These are phyloP conservation scores for Xerocomus nothofagi DNA, from an alignment of 1,284 basidiomycete genomes.

Conservation along the genomic window DNA sequence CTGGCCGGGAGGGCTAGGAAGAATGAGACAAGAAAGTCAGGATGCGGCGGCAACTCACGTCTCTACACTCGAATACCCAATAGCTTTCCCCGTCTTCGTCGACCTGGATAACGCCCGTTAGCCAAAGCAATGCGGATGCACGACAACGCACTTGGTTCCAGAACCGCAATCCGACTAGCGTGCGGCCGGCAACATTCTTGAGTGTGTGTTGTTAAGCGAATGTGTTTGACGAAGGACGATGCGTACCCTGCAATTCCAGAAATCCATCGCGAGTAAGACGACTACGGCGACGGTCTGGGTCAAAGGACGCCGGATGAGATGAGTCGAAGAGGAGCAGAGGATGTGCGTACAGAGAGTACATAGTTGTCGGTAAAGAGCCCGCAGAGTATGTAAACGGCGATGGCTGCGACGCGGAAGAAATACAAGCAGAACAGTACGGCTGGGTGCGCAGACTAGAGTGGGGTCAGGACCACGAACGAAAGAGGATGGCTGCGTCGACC, in stretches of 20 bases:
- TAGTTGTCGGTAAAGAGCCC: slow-evolving; percentile 87
- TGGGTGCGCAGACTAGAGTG: slow-evolving; percentile 76
- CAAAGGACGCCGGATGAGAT: slow-evolving; percentile 3
- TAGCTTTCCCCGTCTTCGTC: slow-evolving; percentile 94
- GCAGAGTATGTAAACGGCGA: slow-evolving; percentile 85
- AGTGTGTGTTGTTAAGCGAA: not conserved
- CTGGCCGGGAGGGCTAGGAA: slow-evolving; percentile 79
- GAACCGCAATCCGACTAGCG: slow-evolving; percentile 87
- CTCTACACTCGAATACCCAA: slow-evolving; percentile 94
- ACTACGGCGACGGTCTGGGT: slow-evolving; percentile 86
- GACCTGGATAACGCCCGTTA: slow-evolving; percentile 48
- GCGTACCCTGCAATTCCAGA: slow-evolving; percentile 90
- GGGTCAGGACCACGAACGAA: slow-evolving; percentile 14
- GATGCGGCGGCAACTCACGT: slow-evolving; percentile 54
- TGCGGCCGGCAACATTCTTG: slow-evolving; percentile 89
- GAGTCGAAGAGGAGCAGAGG: not conserved
- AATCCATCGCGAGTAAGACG: slow-evolving; percentile 89
- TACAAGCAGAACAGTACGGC: slow-evolving; percentile 81
- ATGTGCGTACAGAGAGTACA: slow-evolving; percentile 74
- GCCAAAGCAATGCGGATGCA: slow-evolving; percentile 3
- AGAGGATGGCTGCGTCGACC: slow-evolving; percentile 38
- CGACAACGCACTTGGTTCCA: slow-evolving; percentile 81
- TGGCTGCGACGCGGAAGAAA: slow-evolving; percentile 81
- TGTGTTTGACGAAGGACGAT: not conserved
- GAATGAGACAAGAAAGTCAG: slow-evolving; percentile 7